phyloP scores from a whole-genome alignment of 208 protist species.

The Endotrypanum monterogeii region DNA sequence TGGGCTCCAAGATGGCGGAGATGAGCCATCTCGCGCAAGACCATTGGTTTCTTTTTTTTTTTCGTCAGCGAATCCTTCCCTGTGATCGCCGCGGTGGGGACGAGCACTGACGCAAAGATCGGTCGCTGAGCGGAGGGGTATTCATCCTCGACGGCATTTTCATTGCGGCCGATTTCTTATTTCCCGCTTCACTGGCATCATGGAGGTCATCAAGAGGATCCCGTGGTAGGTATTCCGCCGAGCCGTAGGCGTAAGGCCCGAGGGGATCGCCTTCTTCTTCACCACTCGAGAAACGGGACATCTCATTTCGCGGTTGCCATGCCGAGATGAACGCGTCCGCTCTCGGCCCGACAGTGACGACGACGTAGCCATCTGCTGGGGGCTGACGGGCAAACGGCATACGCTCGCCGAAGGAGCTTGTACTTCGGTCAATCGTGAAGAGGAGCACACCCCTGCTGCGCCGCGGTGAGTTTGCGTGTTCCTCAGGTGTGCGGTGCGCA shows the following conservation, averaged over 20 bases:
- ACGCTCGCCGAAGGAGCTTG: conserved; percentile 13
- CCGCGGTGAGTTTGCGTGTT: background rate
- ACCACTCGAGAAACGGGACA: background rate
- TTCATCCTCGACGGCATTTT: background rate
- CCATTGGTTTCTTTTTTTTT: too few species aligned
- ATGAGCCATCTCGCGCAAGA: too few species aligned
- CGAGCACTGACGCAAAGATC: background rate
- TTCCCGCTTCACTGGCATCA: background rate
- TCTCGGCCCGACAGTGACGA: conserved; percentile 24
- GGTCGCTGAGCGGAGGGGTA: background rate
- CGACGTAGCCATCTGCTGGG: conserved; percentile 27
- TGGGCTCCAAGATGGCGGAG: too few species aligned
- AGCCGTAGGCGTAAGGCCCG: conserved; percentile 21
- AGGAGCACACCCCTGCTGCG: conserved; percentile 13
- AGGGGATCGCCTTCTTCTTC: conserved; percentile 15
- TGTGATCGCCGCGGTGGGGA: too few species aligned
- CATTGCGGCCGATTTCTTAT: background rate
- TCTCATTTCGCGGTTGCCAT: conserved; percentile 5
- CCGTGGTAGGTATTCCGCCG: conserved; percentile 12
- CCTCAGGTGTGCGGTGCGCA: background rate
- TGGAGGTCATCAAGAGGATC: background rate
- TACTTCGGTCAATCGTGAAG: conserved; percentile 21
- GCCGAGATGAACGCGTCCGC: conserved; percentile 12
- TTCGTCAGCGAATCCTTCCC: too few species aligned
- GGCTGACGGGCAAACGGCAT: conserved; percentile 28